Base-by-base conservation (phyloP, 805 yeast genomes). In the Cyberlindnera japonica region DNA sequence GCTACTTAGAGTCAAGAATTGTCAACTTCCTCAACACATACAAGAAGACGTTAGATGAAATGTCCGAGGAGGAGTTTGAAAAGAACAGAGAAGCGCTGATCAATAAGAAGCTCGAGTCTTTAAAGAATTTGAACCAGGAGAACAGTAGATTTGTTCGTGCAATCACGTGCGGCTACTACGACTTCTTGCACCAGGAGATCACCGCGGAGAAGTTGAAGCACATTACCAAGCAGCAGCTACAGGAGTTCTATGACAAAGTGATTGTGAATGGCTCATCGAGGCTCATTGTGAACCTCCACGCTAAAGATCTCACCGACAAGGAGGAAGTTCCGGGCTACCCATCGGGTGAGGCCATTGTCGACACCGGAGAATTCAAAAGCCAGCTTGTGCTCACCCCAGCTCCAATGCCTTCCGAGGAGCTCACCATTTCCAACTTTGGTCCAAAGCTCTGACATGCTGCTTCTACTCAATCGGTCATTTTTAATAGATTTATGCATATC, bases 121-220 rank as follows among this genome's bases (percentile, higher is more conserved):
- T 75, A 53, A 87, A 86, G 63, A 89, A 88, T 51, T 68, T 90
- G 63, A 65, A 68, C 40, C 96, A 91, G 58, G 98, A 93, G 62
- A 71, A 77, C 35, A 56, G 65, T 9, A 67, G 81, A 51, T 81
- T 76, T 59, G 79, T 88, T 76, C 68, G 73, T 39, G 71, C 77
- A 12, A 83, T 93, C 42, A 75, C 77, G 22, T 71, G 77, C 41
- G 96, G 96, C 6, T 83, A 69, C 61, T 90, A 83, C 56, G 87
- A 91, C 58, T 91, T 88, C 63, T 62, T 69, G 26, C 70, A 75
- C 39, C 69, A 77, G 43, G 74, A 68, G 27, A 63, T 67, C 33
- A 81, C 81, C 43, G 88, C 85, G 6, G 69, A 70, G 32, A 45
- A 74, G 4, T 69, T 88, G 39, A 70, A 73, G 37, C 54, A 54